phyloP scores from a whole-genome alignment of 2,329 filamentous ascomycete species.

The Arachnopeziza araneosa region DNA sequence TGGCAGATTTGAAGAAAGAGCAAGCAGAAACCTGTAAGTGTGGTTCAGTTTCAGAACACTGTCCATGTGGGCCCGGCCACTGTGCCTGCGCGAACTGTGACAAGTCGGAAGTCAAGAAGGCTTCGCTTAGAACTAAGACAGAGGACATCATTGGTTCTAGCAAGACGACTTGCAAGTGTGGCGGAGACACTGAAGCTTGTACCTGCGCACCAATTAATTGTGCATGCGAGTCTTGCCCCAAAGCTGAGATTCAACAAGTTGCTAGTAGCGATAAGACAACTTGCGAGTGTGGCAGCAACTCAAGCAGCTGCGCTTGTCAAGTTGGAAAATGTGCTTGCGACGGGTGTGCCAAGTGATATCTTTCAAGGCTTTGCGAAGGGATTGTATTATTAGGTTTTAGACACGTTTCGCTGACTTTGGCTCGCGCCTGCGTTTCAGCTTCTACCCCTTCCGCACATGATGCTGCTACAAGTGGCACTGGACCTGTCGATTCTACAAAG shows the following conservation, averaged over 20 bases:
- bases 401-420: slow-evolving; percentile 19
- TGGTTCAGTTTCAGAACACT: slow-evolving; percentile 35
- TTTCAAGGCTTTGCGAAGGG: background rate
- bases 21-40: slow-evolving; percentile 43
- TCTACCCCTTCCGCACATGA: slow-evolving; percentile 9
- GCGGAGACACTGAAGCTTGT: slow-evolving; percentile 33
- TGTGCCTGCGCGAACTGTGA: slow-evolving; percentile 42
- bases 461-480: slow-evolving; percentile 16
- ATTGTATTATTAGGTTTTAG: slow-evolving; percentile 18
- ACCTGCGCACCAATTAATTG: slow-evolving; percentile 35
- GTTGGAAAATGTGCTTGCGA: slow-evolving; percentile 34
- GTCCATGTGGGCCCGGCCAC: slow-evolving; percentile 40
- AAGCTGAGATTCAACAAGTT: slow-evolving; percentile 35
- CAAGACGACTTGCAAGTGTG: slow-evolving; percentile 28
- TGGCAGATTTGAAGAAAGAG: slow-evolving; percentile 81
- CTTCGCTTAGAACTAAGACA: too few species aligned
- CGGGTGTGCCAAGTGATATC: slow-evolving; percentile 21
- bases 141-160: slow-evolving; percentile 10
- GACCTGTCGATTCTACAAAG: slow-evolving; percentile 23
- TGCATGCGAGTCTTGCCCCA: slow-evolving; percentile 34
- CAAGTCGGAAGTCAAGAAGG: slow-evolving; percentile 38
- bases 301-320: slow-evolving; percentile 32
- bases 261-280: slow-evolving; percentile 34
- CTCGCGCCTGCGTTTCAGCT: slow-evolving; percentile 16
- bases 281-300: slow-evolving; percentile 34